A percentile compares a stretch with the other conserved stretches of the same genome.
phyloP scores from a whole-genome alignment of 2,329 filamentous ascomycete genomes.

The Talaromyces amestolkiae region DNA sequence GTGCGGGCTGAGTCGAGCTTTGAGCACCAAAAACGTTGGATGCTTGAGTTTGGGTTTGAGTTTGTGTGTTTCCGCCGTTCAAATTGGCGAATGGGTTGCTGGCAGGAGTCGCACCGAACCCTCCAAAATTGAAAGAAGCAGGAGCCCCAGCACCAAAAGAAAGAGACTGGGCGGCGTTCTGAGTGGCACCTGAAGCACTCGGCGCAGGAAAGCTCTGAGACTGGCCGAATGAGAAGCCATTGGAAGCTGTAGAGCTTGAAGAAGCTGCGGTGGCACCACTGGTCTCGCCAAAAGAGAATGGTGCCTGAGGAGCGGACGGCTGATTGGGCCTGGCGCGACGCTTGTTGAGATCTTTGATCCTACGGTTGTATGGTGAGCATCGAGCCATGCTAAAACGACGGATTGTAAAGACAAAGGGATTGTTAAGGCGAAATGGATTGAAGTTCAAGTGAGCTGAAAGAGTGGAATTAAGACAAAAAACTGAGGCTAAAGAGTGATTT shows the following conservation, averaged over 20 bases:
- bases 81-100: constrained; percentile 40
- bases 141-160: constrained; percentile 31
- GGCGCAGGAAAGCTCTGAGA: constrained; percentile 37
- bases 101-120: constrained; percentile 30
- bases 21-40: constrained; percentile 22
- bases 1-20: constrained; percentile 10
- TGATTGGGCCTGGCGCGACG: constrained; percentile 26
- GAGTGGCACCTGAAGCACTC: constrained; percentile 22
- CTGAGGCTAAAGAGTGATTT: background rate
- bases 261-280: constrained; percentile 29
- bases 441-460: background rate
- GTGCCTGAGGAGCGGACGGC: constrained; percentile 20
- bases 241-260: constrained; percentile 26
- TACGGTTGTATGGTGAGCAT: constrained; percentile 19
- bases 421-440: background rate
- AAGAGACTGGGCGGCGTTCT: constrained; percentile 31
- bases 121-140: constrained; percentile 28
- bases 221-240: constrained; percentile 37
- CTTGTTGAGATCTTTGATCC: constrained; percentile 33
- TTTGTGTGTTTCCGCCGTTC: constrained; percentile 22
- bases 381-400: background rate
- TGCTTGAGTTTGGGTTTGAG: constrained; percentile 21
- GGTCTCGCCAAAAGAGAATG: constrained; percentile 31
- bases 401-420: background rate
- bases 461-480: background rate